A percentile compares a stretch with the other conserved stretches of the same genome.
phyloP scores from a whole-genome alignment of 2,329 filamentous ascomycete genomes.

The Diaporthe vexans region DNA sequence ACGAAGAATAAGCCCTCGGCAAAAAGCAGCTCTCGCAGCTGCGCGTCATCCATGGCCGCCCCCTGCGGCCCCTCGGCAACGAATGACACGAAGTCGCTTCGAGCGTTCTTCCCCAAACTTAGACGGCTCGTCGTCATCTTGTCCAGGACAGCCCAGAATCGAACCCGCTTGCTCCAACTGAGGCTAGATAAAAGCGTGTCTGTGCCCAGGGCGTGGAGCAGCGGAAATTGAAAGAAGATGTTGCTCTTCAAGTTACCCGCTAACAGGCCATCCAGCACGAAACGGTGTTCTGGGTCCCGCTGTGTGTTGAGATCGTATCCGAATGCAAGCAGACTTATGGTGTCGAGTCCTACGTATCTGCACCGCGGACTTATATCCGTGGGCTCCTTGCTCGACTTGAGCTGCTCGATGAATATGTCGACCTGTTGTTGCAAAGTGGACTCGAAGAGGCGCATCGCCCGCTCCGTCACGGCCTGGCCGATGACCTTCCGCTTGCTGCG shows the following conservation, averaged over 20 bases:
- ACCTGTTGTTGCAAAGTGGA: slow-evolving; percentile 9
- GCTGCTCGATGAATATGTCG: slow-evolving; percentile 7
- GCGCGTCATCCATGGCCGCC: not conserved
- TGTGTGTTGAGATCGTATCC: not conserved
- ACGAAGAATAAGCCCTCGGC: not conserved
- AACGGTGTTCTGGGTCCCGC: not conserved
- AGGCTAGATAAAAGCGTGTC: not conserved
- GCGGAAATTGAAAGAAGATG: not conserved
- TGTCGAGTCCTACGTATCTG: slow-evolving; percentile 1
- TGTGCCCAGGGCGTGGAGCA: not conserved
- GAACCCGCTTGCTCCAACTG: not conserved
- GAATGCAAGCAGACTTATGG: slow-evolving; percentile 6
- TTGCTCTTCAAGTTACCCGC: not conserved
- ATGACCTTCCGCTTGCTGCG: slow-evolving; percentile 7
- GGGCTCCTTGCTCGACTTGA: not conserved
- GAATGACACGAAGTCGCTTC: not conserved
- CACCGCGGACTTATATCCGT: not conserved
- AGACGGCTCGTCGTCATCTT: not conserved
- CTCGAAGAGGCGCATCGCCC: slow-evolving; percentile 13
- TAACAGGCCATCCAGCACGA: not conserved
- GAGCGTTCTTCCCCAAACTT: not conserved
- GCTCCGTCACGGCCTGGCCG: slow-evolving; percentile 14
- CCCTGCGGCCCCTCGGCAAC: not conserved
- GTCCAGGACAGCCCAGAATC: not conserved
- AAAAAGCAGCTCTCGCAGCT: not conserved